Conservation (phyloP, 768 basidiomycete genomes). For the Amanita rimosa region DNA sequence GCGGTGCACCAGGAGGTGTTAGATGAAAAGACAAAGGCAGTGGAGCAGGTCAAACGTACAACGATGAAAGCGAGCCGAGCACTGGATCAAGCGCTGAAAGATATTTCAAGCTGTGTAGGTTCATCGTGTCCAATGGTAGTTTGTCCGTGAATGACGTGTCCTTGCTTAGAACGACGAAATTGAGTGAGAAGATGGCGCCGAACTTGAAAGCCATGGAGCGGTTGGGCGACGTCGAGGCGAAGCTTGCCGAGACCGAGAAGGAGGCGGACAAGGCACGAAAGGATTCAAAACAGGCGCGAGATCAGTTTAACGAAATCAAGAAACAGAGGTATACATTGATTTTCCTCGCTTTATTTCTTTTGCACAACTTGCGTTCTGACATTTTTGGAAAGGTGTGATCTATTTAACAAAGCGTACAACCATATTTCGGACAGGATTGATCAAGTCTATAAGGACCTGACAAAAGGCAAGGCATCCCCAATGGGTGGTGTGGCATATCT, state of each 20-base stretch:
- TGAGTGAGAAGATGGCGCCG: slow-evolving; percentile 84
- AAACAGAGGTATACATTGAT: slow-evolving; percentile 47
- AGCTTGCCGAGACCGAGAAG: slow-evolving; percentile 78
- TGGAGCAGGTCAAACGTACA: slow-evolving; percentile 68
- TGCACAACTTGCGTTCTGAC: not conserved
- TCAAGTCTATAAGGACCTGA: slow-evolving; percentile 93
- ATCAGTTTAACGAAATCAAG: slow-evolving; percentile 84
- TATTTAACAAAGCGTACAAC: slow-evolving; percentile 93
- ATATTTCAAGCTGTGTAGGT: slow-evolving; percentile 70
- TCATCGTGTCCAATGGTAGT: not conserved
- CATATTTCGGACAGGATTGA: slow-evolving; percentile 95
- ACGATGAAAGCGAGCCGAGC: slow-evolving; percentile 60
- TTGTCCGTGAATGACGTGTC: slow-evolving; percentile 1
- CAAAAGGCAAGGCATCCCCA: slow-evolving; percentile 87
- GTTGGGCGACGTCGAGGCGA: slow-evolving; percentile 75
- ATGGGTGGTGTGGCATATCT: slow-evolving; percentile 97
- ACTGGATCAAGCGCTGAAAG: slow-evolving; percentile 83
- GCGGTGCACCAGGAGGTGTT: slow-evolving; percentile 46
- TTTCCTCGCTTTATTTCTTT: not conserved
- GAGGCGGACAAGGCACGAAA: slow-evolving; percentile 90
- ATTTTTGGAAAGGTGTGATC: slow-evolving; percentile 38
- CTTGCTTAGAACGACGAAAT: slow-evolving; percentile 57
- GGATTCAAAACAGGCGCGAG: slow-evolving; percentile 83
- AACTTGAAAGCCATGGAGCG: slow-evolving; percentile 95
- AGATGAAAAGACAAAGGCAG: slow-evolving; percentile 61